phyloP scores from a whole-genome alignment of 2,329 filamentous ascomycete species.

The Neophaeococcomyces mojaviensis region DNA sequence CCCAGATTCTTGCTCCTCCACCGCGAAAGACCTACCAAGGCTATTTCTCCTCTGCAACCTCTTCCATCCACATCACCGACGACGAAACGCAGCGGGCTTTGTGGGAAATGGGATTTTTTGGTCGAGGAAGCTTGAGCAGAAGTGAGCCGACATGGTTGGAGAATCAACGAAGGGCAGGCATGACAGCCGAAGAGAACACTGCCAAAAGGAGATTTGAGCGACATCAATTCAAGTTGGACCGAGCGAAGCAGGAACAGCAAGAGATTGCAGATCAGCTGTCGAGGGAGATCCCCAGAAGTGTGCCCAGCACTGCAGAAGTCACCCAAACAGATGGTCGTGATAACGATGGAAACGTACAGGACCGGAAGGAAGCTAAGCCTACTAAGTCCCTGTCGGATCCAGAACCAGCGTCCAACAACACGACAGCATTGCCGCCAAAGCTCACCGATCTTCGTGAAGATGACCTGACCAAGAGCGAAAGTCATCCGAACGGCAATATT shows the following conservation, averaged over 20 bases:
- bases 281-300: constrained; percentile 36
- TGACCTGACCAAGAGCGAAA: too few relatives aligned
- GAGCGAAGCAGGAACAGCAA: constrained; percentile 80
- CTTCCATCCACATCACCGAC: constrained; percentile 78
- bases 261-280: constrained; percentile 66
- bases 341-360: constrained; percentile 18
- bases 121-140: constrained; percentile 84
- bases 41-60: constrained; percentile 72
- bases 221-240: constrained; percentile 77
- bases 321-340: constrained; percentile 20
- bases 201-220: constrained; percentile 70
- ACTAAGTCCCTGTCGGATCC: too few relatives aligned
- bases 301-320: constrained; percentile 3
- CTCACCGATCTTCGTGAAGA: neutral
- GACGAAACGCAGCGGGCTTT: constrained; percentile 66
- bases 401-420: neutral
- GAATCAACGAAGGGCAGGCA: constrained; percentile 66
- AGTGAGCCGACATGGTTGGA: constrained; percentile 93
- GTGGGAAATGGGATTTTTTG: constrained; percentile 97
- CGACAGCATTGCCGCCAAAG: too few relatives aligned
- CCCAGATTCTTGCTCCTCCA: constrained; percentile 59
- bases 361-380: too few relatives aligned
- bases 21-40: constrained; percentile 60
- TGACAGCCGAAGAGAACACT: constrained; percentile 79
- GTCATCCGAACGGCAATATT: constrained; percentile 10